Evolutionary conservation across 1,139 yeast species (phyloP), one percentile per base, ranked within the genome.

Genomic region (Pneumocystis canis): DNA sequence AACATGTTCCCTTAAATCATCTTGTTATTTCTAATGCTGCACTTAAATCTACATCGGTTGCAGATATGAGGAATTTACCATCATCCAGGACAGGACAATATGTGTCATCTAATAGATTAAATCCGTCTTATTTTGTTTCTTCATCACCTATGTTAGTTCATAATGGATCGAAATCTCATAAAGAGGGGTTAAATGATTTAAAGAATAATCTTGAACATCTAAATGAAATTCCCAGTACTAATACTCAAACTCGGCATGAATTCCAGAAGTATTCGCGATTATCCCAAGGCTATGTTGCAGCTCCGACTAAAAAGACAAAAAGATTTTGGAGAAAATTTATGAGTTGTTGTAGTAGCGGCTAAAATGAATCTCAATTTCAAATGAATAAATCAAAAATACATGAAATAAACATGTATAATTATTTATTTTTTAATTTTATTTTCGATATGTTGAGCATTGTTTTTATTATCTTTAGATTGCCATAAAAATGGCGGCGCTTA

Each of bases 1-100:
- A 60, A 33, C 61, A 28, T 61, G 66, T 31, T 61, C 63, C 35
- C 58, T 60, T 33, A 30, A 32, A 37, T 70, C 74, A 40, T 73
- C 73, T 5, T 65, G 71, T 32, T 68, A 74, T 58, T 73, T 72
- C 64, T 68, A 71, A 53, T 70, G 72, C 65, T 71, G 72, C 66
- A 70, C 73, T 40, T 65, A 73, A 61, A 69, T 73, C n/a, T 65
- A 65, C 64, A 61, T 62, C 58, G 57, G 56, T 64, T 62, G 41
- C 62, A 62, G 20, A 63, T 60, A 35, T 56, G 62, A 54, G 41
- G 53, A 35, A 56, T 63, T 58, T 59, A 58, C 28, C 61, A 54
- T 54, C 60, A 61, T 18, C 58, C 54, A 39, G 61, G 20, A 31
- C 30, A 18, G 39, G 47, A 33, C 60, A 16, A 25, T 35, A 25